Evolutionary conservation across 116 monocot species (phyloP).

Genomic region (Papilionanthe hybrid): DNA sequence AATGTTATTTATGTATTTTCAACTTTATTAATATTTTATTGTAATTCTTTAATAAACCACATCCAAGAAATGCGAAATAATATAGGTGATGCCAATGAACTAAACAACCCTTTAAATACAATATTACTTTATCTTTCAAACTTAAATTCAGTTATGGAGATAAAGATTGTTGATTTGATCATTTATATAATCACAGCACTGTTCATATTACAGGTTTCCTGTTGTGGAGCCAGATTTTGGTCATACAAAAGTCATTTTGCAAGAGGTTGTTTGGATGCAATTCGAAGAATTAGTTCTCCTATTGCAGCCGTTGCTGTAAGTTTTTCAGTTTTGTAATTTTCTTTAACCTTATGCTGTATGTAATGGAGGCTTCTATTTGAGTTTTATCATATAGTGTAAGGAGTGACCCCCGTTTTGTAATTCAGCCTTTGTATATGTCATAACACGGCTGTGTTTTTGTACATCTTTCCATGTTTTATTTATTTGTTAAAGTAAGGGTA

Average conservation of each 20-base stretch:
- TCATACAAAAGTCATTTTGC: conserved; percentile 81
- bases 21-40: not conserved
- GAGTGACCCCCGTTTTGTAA: not conserved
- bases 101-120: not conserved
- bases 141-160: not conserved
- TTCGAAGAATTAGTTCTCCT: conserved; percentile 75
- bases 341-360: not conserved
- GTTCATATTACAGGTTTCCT: conserved; percentile 62
- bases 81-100: not conserved
- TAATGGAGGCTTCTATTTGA: not conserved
- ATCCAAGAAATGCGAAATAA: not conserved
- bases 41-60: not conserved
- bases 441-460: not conserved
- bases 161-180: not conserved
- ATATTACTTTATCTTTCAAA: conserved; percentile 7
- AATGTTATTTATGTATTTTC: not conserved
- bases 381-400: not conserved
- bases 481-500: not conserved
- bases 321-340: conserved; percentile 3
- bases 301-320: conserved; percentile 88
- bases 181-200: not conserved
- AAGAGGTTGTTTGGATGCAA: conserved; percentile 80
- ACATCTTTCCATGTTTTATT: no score
- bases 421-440: not conserved
- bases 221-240: conserved; percentile 95